Evolutionary conservation across 225 moss, liverwort and hornwort genomes (phyloP), one percentile per base, ranked within the genome.

Genomic region (Takakia lepidozioides): DNA sequence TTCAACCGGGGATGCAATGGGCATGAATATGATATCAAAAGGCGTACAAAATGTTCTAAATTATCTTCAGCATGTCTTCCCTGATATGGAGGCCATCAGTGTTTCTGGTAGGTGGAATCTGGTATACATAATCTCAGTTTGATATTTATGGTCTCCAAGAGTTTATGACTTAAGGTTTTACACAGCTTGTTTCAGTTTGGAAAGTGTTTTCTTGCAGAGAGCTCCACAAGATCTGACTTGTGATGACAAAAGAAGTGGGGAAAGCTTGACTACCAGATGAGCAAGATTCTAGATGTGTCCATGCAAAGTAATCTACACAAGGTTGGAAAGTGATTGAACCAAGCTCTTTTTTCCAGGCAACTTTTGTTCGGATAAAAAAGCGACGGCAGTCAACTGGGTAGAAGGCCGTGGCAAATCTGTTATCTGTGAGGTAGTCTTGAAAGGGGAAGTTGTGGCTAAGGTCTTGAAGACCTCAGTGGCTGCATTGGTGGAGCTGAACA

Each of bases 1-100:
- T 18, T 35, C 65, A 35, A 81, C 81, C 25, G 81, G 76, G 18
- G 81, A 81, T 43, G 81, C 81, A 9, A 81, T 81, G 81, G 81
- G 81, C 46, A 81, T 81, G 81, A 81, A 81, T 54, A 81, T 81
- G 81, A 76, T 81, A 47, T 76, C 81, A 2, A 81, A 81, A 32
- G 81, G 81, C 5, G 81, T 81, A 0, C 81, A 81, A 43, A 81
- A 77, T n/a, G 73, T 82, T 19, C 57, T 82, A 42, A 60, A 78
- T 27, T 82, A 82, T 61, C 73, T 82, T 50, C 82, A 78, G 60
- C 69, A 77, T 61, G 38, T 72, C 5, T 69, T 76, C 56, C 72
- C 69, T 4, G 81, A 81, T 25, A 81, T 81, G 81, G 76, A 81
- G 63, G 17, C 68, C 51, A 60, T 81, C 48, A 81, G 81, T 46